phyloP scores from a whole-genome alignment of 345 rosid genomes.

The Salix dunnii region DNA sequence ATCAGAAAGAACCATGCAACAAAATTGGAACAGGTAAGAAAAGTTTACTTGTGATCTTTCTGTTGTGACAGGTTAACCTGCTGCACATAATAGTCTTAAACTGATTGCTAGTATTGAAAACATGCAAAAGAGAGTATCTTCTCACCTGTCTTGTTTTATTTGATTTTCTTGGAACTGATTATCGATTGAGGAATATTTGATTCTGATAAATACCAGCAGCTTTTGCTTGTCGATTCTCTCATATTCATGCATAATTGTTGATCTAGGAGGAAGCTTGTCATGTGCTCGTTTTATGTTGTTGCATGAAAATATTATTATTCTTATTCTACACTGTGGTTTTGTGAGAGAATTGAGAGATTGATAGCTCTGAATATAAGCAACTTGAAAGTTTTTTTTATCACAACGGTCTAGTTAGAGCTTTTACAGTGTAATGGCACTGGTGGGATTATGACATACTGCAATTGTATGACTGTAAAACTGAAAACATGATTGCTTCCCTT shows the following conservation, averaged over 20 bases:
- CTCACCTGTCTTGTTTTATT: background rate
- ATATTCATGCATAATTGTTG: background rate
- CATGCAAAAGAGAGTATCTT: background rate
- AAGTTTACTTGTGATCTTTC: background rate
- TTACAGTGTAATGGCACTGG: no score
- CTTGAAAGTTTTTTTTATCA: constrained; percentile 4
- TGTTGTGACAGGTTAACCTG: background rate
- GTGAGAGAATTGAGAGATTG: no score
- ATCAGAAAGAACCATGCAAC: constrained; percentile 46
- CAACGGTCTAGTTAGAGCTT: background rate
- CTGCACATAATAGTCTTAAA: background rate
- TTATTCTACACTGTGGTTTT: no score
- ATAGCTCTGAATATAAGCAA: no score
- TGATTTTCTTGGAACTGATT: background rate
- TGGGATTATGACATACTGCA: background rate
- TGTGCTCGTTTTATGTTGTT: background rate
- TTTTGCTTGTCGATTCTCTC: background rate
- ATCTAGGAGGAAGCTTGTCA: constrained; percentile 3
- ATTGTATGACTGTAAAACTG: background rate
- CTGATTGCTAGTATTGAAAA: background rate
- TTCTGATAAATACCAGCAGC: background rate
- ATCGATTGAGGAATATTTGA: background rate
- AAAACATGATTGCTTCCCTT: background rate
- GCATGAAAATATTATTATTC: background rate
- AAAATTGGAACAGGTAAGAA: constrained; percentile 59